A percentile compares a stretch with the other conserved stretches of the same genome.
phyloP scores from a whole-genome alignment of 2,329 filamentous ascomycete species.

The Chrysosporium queenslandicum region DNA sequence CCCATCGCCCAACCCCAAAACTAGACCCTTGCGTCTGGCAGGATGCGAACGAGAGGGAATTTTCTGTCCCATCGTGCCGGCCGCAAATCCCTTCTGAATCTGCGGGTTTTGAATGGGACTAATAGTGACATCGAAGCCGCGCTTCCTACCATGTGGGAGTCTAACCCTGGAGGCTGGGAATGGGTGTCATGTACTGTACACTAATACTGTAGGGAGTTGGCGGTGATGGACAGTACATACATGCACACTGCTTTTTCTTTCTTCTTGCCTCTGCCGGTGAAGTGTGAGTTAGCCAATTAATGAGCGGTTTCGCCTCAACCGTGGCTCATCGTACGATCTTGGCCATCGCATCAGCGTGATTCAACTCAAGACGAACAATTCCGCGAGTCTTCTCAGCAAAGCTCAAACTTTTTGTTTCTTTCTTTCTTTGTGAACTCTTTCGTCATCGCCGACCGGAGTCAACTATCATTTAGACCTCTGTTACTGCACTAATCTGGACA shows the following conservation, averaged over 20 bases:
- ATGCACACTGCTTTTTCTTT: no score
- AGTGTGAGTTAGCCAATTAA: not conserved
- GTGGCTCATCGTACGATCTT: not conserved
- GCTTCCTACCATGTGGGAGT: slow-evolving; percentile 9
- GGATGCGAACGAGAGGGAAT: not conserved
- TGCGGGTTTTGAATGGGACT: not conserved
- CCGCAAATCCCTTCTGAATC: not conserved
- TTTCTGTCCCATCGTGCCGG: not conserved
- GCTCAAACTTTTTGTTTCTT: no score
- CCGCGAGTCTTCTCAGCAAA: no score
- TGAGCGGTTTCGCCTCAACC: not conserved
- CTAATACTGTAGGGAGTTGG: no score
- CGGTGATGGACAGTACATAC: no score
- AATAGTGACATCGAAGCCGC: not conserved
- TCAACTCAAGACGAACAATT: not conserved
- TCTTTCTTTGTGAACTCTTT: no score
- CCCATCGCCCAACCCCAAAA: not conserved
- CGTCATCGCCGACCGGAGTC: no score
- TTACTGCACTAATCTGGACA: no score
- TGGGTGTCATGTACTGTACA: no score
- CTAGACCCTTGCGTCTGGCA: not conserved
- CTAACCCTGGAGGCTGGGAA: not conserved
- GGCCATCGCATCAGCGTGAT: not conserved
- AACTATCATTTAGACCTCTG: no score
- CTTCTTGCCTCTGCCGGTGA: not conserved